Evolutionary conservation across 139 green algal genomes (phyloP), one percentile per base, ranked within the genome.

Genomic region (Tetratostichococcus sp.): DNA sequence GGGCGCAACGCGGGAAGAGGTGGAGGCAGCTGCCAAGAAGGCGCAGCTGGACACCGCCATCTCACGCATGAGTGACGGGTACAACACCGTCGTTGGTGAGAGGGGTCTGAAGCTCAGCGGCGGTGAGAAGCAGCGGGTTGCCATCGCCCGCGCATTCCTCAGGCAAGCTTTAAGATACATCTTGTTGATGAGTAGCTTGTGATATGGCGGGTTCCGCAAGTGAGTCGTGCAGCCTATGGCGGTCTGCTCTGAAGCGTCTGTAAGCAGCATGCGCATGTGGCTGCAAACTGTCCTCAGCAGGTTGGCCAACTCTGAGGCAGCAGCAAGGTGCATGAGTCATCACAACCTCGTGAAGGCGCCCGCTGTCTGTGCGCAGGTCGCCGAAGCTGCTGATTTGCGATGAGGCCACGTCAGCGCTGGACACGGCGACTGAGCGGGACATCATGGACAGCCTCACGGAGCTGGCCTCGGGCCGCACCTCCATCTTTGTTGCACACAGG

Each of bases 71-170:
- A 82, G 84, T 0, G 81, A 89, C n/a, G 84, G 86, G 0, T 94
- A 88, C 50, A 67, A 83, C 31, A 96, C 91, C 0, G 59, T 87
- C 31, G 92, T 96, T 43, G 92, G 92, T 0, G 93, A 97, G 86
- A 81, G 92, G 0, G 92, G 93, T 5, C 82, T 97, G 31, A 95
- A 97, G 83, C 89, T 98, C 1, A 92, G 82, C 33, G 94, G 94
- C 2, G 94, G 94, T 6, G 94, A 98, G 85, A 97, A 97, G 88
- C 94, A 98, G 89, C 87, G 94, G 2, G 91, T 98, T 22, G 94
- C 94, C 58, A 98, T 98, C 33, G 94, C 94, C 0, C 74, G 91
- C 23, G 91, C 91, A 8, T 93, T 95, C 66, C 82, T 96, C 17
- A 77, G 77, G 81, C 79, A 23, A 57, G 32, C n/a, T n/a, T n/a